Evolutionary conservation across 75 land plant species (phyloP), one percentile per base, ranked within the genome.

Genomic region (Pseudotsuga menziesii): DNA sequence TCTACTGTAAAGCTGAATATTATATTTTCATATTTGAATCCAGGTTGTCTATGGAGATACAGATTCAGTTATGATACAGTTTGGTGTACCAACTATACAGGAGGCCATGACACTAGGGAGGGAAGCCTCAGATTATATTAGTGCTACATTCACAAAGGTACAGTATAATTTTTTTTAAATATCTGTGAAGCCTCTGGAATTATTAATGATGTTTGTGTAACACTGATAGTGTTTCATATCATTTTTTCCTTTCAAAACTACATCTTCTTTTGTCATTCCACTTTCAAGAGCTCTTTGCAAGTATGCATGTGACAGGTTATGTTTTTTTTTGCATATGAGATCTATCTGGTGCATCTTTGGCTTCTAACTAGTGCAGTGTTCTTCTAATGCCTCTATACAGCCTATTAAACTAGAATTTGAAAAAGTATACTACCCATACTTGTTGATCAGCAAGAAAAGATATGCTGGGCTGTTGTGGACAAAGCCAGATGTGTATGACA

Each of bases 41-140:
- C 80, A 96, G 99, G 94, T 97, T 52, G 87, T 97, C n/a, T 97
- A 97, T 83, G 98, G 99, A 71, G 99, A 97, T 75, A 97, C 99
- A 61, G 99, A 97, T 86, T 97, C 99, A 5, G 99, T 97, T 17
- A 97, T 97, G 99, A 98, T 97, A 41, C 99, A 92, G 80, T 97
- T 97, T 89, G 99, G 99, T 75, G 97, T 89, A 4, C 61, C 92
- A 55, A 75, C 77, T 74, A 95, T 97, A 13, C 91, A 89, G 52
- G 88, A 83, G 70, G 93, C 99, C 56, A 97, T 97, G 99, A 85
- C 76, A 23, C 84, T 97, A 62, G 99, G 99, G 17, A 91, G 88
- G 70, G 99, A 97, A 79, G 99, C 99, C 29, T 95, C 99, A 25
- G 95, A 94, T 14, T 88, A 86, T 48, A 97, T 97, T 19, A 97